A percentile compares a stretch with the other conserved stretches of the same genome.
Conservation (phyloP, 257 asterid species). For the Penstemon newberryi region DNA sequence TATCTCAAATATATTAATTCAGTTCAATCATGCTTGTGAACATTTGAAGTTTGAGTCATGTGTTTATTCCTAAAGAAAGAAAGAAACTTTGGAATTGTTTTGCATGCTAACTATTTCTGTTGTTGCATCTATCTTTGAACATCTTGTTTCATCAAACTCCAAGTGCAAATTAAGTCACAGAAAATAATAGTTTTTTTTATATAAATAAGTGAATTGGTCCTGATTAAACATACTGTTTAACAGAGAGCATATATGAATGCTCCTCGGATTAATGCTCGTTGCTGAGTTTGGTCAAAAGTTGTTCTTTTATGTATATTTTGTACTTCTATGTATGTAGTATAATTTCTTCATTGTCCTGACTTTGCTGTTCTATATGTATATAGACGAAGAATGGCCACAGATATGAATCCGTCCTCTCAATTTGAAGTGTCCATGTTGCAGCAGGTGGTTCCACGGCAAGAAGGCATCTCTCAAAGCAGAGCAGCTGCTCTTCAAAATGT, state of each 20-base stretch:
- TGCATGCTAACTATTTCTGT: background rate
- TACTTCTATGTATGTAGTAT: conserved; percentile 1
- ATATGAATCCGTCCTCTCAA: conserved; percentile 46
- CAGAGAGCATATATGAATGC: background rate
- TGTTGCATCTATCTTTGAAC: conserved; percentile 10
- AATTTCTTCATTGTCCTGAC: conserved; percentile 16
- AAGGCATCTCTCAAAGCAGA: conserved; percentile 58
- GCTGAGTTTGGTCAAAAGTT: background rate
- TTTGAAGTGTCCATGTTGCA: conserved; percentile 77
- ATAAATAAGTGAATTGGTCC: background rate
- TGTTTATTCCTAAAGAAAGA: conserved; percentile 7
- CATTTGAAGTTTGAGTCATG: background rate
- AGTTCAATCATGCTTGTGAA: conserved; percentile 1
- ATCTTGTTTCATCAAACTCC: conserved; percentile 16
- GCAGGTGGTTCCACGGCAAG: conserved; percentile 73
- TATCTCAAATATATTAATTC: background rate
- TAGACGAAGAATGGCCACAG: conserved; percentile 64
- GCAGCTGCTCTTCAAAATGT: conserved; percentile 82
- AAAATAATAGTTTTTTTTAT: background rate
- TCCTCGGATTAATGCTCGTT: background rate
- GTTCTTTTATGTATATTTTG: background rate
- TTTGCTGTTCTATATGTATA: conserved; percentile 23
- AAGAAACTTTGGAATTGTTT: too few species aligned
- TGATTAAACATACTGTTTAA: conserved; percentile 1
- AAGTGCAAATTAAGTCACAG: conserved; percentile 17